These are phyloP conservation scores for Trametes coccinea DNA, from an alignment of 768 basidiomycete species.

Conservation along the genomic window DNA sequence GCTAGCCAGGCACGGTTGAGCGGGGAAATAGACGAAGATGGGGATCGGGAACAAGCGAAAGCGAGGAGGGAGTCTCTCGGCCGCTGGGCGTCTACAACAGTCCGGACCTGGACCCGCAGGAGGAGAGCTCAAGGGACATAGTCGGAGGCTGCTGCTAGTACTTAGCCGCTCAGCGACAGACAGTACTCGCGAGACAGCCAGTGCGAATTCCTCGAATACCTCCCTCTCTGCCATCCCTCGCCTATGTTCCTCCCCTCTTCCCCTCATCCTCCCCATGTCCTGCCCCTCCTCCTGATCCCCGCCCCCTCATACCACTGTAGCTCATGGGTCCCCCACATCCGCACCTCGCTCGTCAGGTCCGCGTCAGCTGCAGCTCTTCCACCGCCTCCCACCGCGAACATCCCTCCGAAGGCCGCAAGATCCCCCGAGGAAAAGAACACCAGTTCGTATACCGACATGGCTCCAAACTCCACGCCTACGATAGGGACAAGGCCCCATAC, in stretches of 20 bases:
- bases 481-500: constrained; percentile 78
- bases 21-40: constrained; percentile 40
- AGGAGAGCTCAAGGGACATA: too few relatives aligned
- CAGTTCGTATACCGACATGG: constrained; percentile 62
- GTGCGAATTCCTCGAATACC: constrained; percentile 20
- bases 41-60: constrained; percentile 32
- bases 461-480: constrained; percentile 64
- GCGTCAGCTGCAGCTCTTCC: constrained; percentile 26
- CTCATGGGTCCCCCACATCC: constrained; percentile 16
- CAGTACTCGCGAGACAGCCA: too few relatives aligned
- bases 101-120: too few relatives aligned
- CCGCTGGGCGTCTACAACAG: too few relatives aligned
- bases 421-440: constrained; percentile 46
- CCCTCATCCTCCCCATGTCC: constrained; percentile 19
- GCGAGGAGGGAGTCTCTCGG: constrained; percentile 29
- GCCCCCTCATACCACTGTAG: not conserved
- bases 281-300: constrained; percentile 4
- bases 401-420: constrained; percentile 6
- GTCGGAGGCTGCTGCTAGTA: too few relatives aligned
- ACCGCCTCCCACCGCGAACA: constrained; percentile 12
- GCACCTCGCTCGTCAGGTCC: constrained; percentile 8
- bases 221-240: not conserved
- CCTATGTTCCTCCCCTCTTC: constrained; percentile 11
- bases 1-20: not conserved
- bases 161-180: too few relatives aligned